phyloP scores from a whole-genome alignment of 441 rosid species.

The Arabidopsis lyrata region DNA sequence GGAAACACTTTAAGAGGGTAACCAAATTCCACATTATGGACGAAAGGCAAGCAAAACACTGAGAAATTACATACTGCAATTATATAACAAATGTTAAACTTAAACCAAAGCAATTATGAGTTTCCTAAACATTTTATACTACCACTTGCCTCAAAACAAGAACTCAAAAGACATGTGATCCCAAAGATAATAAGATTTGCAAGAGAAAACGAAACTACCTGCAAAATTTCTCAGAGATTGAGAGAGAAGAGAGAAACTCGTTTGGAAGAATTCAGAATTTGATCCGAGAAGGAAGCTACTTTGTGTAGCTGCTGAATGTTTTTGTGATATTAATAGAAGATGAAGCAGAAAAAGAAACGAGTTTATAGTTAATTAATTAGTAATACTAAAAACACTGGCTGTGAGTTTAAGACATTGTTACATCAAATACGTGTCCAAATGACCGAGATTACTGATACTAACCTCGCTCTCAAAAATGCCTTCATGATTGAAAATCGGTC shows the following conservation, averaged over 20 bases:
- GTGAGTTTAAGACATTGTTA: conserved; percentile 26
- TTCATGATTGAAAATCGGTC: background rate
- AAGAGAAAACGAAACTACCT: background rate
- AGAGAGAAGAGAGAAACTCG: conserved; percentile 9
- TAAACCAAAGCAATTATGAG: background rate
- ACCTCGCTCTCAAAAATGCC: background rate
- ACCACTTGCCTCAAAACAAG: background rate
- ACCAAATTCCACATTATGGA: conserved; percentile 9
- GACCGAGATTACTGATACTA: conserved; percentile 18
- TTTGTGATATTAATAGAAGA: conserved; percentile 38
- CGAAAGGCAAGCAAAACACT: background rate
- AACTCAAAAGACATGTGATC: background rate
- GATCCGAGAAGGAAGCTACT: conserved; percentile 35
- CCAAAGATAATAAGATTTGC: background rate
- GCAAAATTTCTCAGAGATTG: conserved; percentile 16
- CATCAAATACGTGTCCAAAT: conserved; percentile 29
- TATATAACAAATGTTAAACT: background rate
- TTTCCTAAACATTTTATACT: background rate
- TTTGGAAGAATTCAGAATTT: conserved; percentile 30
- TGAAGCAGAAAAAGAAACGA: conserved; percentile 16
- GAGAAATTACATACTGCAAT: background rate
- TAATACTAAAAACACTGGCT: conserved; percentile 21
- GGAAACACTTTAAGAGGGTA: background rate
- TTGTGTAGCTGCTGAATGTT: conserved; percentile 11
- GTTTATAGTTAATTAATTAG: background rate